Conservation (phyloP, 768 basidiomycete genomes). For the Amanita molliuscula region DNA sequence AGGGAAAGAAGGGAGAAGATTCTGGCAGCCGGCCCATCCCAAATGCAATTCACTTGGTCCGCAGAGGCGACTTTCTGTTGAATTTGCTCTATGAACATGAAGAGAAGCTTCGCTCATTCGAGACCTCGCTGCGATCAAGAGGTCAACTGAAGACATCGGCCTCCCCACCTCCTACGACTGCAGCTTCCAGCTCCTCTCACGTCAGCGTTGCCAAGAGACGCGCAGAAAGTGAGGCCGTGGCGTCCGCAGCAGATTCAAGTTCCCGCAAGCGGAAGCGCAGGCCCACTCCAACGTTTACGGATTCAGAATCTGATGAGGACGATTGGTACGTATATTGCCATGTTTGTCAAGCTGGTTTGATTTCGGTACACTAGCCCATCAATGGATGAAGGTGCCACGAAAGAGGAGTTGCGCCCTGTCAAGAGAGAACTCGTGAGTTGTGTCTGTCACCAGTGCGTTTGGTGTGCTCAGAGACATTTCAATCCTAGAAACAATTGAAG, state of each 20-base stretch:
- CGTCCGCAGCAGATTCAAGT: conserved; percentile 64
- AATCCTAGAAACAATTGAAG: conserved; percentile 84
- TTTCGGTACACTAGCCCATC: conserved; percentile 51
- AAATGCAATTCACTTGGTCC: conserved; percentile 95
- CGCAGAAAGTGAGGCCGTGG: conserved; percentile 79
- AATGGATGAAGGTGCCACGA: conserved; percentile 89
- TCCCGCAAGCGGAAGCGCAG: conserved; percentile 77
- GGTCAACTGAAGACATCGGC: conserved; percentile 61
- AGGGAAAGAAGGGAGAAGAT: conserved; percentile 91
- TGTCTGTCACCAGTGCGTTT: neutral
- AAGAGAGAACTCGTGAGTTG: conserved; percentile 86
- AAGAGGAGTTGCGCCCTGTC: conserved; percentile 92
- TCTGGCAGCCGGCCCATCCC: conserved; percentile 81
- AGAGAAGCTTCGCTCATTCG: conserved; percentile 84
- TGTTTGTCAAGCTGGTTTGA: conserved; percentile 3
- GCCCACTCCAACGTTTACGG: conserved; percentile 95
- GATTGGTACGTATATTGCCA: conserved; percentile 55
- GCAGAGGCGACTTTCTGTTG: conserved; percentile 90
- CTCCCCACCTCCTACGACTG: conserved; percentile 66
- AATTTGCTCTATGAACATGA: conserved; percentile 78
- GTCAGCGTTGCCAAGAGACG: conserved; percentile 57
- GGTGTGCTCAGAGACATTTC: neutral
- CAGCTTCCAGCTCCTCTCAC: conserved; percentile 59
- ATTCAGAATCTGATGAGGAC: conserved; percentile 78
- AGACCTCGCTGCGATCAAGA: conserved; percentile 65